A percentile compares a stretch with the other conserved stretches of the same genome.
phyloP scores from a whole-genome alignment of 2,329 filamentous ascomycete genomes.

The Macroventuria anomochaeta region DNA sequence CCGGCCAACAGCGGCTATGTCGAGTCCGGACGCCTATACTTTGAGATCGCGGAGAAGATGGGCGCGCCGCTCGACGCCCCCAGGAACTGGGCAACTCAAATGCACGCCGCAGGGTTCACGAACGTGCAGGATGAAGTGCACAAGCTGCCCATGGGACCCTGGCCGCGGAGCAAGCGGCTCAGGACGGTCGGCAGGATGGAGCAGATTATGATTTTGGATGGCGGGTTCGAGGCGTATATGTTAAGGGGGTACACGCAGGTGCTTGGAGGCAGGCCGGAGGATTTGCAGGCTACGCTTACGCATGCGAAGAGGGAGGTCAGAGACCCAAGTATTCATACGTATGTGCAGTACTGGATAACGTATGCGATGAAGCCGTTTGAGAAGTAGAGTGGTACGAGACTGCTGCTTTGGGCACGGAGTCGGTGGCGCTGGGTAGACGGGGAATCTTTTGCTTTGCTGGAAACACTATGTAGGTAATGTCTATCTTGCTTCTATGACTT shows the following conservation, averaged over 20 bases:
- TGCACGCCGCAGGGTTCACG: constrained; percentile 50
- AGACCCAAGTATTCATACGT: constrained; percentile 31
- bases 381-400: neutral
- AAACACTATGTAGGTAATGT: neutral
- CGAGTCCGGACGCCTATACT: constrained; percentile 27
- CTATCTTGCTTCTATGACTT: constrained; percentile 39
- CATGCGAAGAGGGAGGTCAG: constrained; percentile 29
- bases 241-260: constrained; percentile 30
- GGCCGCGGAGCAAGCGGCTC: constrained; percentile 36
- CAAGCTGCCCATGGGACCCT: constrained; percentile 37
- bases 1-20: constrained; percentile 29
- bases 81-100: constrained; percentile 42
- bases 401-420: neutral
- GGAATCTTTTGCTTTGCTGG: no score
- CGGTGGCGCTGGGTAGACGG: neutral
- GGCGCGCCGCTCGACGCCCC: constrained; percentile 45
- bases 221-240: constrained; percentile 35
- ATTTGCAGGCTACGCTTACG: constrained; percentile 27
- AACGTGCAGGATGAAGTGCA: constrained; percentile 49
- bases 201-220: constrained; percentile 33
- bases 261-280: constrained; percentile 17
- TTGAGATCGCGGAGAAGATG: constrained; percentile 30
- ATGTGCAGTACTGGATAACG: constrained; percentile 33
- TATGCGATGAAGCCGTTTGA: constrained; percentile 19
- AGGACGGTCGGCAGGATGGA: constrained; percentile 27